Evolutionary conservation across 73 alveolate species (phyloP).

Genomic region (Paramecium primaurelia): DNA sequence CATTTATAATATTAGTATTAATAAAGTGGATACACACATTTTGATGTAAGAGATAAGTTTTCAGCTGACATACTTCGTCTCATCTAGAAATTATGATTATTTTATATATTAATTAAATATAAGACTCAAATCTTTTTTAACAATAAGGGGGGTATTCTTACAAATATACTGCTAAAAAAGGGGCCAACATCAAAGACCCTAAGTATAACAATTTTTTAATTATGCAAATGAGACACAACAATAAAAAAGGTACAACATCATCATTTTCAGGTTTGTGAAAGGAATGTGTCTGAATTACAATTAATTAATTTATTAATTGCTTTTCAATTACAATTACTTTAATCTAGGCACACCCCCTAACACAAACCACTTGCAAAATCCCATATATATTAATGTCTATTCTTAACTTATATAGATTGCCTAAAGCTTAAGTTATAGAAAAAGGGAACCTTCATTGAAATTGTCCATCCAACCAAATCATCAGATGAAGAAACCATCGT

Average conservation of each 20-base stretch:
- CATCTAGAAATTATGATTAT: constrained; percentile 11
- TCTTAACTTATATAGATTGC: neutral
- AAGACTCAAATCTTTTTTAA: neutral
- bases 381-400: neutral
- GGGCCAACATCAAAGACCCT: neutral
- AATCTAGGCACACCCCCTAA: constrained; percentile 16
- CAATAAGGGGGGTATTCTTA: neutral
- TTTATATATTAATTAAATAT: neutral
- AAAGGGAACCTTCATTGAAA: neutral
- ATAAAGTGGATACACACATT: neutral
- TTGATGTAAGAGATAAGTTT: constrained; percentile 5
- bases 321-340: constrained; percentile 20
- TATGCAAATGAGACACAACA: neutral
- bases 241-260: neutral
- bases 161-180: constrained; percentile 30
- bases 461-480: neutral
- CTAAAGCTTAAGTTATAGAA: neutral
- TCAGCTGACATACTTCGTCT: constrained; percentile 12
- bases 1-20: neutral
- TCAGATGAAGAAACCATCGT: neutral
- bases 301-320: constrained; percentile 14
- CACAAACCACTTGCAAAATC: neutral
- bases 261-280: neutral
- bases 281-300: constrained; percentile 27
- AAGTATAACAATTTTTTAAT: neutral